Evolutionary conservation across 2,329 filamentous ascomycete genomes (phyloP).

Genomic region (Paraphaeosphaeria minitans): DNA sequence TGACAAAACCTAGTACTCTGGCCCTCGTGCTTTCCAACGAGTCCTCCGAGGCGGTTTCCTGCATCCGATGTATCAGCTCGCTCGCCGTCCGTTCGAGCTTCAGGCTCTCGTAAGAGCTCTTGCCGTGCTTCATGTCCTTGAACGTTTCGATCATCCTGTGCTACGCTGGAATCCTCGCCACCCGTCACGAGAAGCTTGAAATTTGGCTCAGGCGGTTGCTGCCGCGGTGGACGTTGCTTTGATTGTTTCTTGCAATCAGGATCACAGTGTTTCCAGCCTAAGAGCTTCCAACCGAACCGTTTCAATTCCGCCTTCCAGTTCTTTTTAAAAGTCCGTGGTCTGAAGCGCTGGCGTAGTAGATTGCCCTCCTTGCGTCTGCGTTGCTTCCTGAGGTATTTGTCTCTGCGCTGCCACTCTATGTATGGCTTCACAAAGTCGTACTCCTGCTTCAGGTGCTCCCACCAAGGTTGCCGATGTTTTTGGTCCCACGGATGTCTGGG

Average conservation of each 20-base stretch:
- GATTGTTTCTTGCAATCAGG: not conserved
- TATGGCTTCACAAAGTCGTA: not conserved
- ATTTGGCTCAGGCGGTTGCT: not conserved
- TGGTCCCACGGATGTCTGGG: constrained; percentile 5
- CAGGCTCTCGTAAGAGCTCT: constrained; percentile 37
- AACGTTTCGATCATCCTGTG: constrained; percentile 40
- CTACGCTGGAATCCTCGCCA: not conserved
- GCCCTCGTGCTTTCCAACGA: constrained; percentile 40
- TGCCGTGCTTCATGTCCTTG: constrained; percentile 42
- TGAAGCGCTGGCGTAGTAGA: not conserved
- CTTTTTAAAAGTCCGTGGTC: not conserved
- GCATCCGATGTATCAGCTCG: constrained; percentile 41
- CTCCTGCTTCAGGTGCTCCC: not conserved
- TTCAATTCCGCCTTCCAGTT: not conserved
- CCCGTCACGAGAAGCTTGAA: not conserved
- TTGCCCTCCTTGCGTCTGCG: not conserved
- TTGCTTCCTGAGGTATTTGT: constrained; percentile 2
- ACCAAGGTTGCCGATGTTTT: not conserved
- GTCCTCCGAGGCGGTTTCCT: constrained; percentile 41
- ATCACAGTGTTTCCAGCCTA: not conserved
- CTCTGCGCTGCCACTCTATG: not conserved
- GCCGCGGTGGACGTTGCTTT: no score
- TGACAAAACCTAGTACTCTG: constrained; percentile 37
- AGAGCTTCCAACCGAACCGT: not conserved
- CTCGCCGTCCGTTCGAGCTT: constrained; percentile 36